Base-by-base conservation (phyloP, 2,329 filamentous ascomycete genomes). In the Neopestalotiopsis rosae region DNA sequence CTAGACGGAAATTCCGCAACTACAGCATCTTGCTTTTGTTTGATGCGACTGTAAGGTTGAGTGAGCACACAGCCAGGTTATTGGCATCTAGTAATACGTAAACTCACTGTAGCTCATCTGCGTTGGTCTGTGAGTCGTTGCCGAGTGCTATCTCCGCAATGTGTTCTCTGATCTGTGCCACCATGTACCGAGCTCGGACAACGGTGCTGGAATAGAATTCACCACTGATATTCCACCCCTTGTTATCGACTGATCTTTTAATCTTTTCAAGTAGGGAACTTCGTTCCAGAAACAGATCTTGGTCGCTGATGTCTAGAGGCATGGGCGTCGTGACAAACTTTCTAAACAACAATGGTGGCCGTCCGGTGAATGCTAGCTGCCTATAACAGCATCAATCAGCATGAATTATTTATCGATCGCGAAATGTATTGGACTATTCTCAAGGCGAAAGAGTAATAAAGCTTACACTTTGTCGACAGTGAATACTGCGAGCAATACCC, bases 81-180 rank as follows among this genome's bases (percentile, higher is more conserved):
- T n/a, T n/a, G 12, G 4, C 34, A 20, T 30, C 58, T 13, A 40
- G 32, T 20, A 52, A 52, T 4, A 34, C 12, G 14, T 24, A 28
- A n/a, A 49, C 65, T 24, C 42, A 70, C 68, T 69, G 69, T 30
- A 58, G 28, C 45, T 62, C 61, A n/a, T 63, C 45, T 40, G 56
- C 34, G 7, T 28, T 32, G 4, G 56, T 57, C 10, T 42, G 32
- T 9, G 32, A 61, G 12, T 61, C 65, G 3, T 77, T 72, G 4
- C 84, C 84, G 0, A 90, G 76, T 0, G 87, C 87, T 28, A 90
- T 80, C 70, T 90, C 86, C 4, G 91, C 80, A 4, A 91, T 84
- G 62, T 91, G 88, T 70, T 91, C 88, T 2, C 86, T 81, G 7
- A 90, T 81, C 0, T 81, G 74, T 2, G 84, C 83, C 45, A 90